These are phyloP conservation scores for Penicillium odoratum DNA, from an alignment of 495 filamentous ascomycete species.

Conservation along the genomic window DNA sequence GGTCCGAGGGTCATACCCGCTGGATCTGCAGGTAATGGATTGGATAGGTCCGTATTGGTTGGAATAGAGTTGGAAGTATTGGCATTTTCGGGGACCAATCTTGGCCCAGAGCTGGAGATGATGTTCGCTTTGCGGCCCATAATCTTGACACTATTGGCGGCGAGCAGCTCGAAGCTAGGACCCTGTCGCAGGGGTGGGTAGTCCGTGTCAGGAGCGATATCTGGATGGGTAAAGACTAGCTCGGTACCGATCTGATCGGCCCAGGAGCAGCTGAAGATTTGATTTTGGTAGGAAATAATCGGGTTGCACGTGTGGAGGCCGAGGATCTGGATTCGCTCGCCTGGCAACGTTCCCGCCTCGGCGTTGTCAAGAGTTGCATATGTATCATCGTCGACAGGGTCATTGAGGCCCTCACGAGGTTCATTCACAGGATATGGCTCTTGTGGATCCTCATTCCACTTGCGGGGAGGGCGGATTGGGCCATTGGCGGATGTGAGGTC, in stretches of 20 bases:
- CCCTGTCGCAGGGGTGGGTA: conserved; percentile 39
- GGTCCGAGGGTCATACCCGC: conserved; percentile 19
- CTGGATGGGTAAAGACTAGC: conserved; percentile 62
- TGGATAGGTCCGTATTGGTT: background rate
- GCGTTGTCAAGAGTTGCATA: conserved; percentile 25
- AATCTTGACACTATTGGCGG: conserved; percentile 56
- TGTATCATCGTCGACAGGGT: conserved; percentile 10
- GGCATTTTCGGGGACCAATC: conserved; percentile 4
- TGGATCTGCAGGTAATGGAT: conserved; percentile 4
- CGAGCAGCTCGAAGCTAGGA: conserved; percentile 60
- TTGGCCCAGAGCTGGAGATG: conserved; percentile 29
- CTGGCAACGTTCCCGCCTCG: conserved; percentile 23
- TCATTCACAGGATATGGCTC: conserved; percentile 6
- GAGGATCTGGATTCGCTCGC: conserved; percentile 69
- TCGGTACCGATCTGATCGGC: conserved; percentile 77
- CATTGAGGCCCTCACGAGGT: conserved; percentile 14
- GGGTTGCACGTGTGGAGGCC: conserved; percentile 74
- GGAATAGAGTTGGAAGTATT: conserved; percentile 2
- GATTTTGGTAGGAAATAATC: conserved; percentile 70
- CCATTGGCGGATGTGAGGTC: conserved; percentile 51
- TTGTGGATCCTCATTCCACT: conserved; percentile 25
- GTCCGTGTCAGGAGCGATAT: conserved; percentile 30
- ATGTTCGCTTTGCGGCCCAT: conserved; percentile 45
- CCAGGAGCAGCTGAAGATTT: conserved; percentile 76
- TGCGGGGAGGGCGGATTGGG: conserved; percentile 35